Percentiles rank a stretch among this genome's conserved stretches.
phyloP scores from a whole-genome alignment of 202 grass and related monocot species.

The Miscanthus sacchariflorus region DNA sequence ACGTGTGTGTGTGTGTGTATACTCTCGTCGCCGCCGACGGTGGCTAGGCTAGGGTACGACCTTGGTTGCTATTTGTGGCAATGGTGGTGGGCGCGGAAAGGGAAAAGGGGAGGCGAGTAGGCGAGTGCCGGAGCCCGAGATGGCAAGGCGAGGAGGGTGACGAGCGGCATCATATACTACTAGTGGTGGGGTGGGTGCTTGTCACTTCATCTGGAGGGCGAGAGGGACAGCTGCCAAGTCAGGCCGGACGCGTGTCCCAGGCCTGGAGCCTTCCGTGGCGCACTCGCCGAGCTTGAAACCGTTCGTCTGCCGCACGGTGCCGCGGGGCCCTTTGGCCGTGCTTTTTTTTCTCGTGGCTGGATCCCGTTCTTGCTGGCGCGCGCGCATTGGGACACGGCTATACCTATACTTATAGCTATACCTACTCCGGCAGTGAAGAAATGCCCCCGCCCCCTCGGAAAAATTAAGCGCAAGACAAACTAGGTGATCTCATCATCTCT shows the following conservation, averaged over 20 bases:
- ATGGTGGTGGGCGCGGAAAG: background rate
- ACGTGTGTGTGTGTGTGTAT: too few relatives aligned
- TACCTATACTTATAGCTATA: too few relatives aligned
- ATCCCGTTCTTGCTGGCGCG: background rate
- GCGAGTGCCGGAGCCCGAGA: constrained; percentile 26
- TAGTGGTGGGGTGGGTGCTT: too few relatives aligned
- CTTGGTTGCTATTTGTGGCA: constrained; percentile 11
- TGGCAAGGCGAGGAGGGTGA: constrained; percentile 39
- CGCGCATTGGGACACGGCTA: background rate
- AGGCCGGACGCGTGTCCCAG: constrained; percentile 61
- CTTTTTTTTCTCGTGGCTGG: background rate
- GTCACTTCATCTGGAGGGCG: background rate
- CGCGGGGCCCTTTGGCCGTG: background rate
- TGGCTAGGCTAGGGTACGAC: background rate
- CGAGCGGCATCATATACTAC: constrained; percentile 8
- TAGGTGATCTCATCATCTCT: too few relatives aligned
- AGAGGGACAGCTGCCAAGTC: constrained; percentile 52
- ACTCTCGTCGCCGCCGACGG: background rate
- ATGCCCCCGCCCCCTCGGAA: background rate
- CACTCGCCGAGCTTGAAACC: background rate
- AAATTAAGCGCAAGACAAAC: too few relatives aligned
- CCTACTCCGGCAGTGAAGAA: too few relatives aligned
- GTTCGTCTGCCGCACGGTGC: background rate
- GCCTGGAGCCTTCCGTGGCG: constrained; percentile 24
- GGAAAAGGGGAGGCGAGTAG: background rate